Conservation (phyloP, 345 rosid species). For the Eucalyptus sp. region DNA sequence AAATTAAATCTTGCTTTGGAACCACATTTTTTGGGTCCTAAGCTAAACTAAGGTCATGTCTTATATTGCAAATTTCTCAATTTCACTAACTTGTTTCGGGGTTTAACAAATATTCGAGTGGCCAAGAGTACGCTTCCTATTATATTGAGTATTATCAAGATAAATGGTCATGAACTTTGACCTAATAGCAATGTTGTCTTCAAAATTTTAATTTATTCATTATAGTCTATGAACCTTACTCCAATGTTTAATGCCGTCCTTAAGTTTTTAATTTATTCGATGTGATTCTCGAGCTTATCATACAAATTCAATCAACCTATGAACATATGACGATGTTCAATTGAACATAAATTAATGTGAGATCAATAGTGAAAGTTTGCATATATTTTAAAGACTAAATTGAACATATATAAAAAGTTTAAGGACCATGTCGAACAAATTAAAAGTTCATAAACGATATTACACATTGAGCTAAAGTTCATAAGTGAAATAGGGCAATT, state of each 20-base stretch:
- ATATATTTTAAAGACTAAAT: too few relatives aligned
- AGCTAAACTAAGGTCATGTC: not conserved
- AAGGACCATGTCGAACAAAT: not conserved
- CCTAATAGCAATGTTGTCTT: not conserved
- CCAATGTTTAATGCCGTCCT: not conserved
- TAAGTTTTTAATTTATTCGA: too few relatives aligned
- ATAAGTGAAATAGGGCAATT: too few relatives aligned
- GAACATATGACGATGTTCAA: too few relatives aligned
- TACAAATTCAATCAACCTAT: too few relatives aligned
- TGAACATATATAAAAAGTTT: too few relatives aligned
- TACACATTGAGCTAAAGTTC: not conserved
- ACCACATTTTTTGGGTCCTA: not conserved
- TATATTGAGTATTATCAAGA: not conserved
- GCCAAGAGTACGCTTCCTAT: not conserved
- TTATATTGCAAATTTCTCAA: not conserved
- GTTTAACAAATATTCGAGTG: not conserved
- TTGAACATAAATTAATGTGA: too few relatives aligned
- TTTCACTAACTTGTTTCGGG: not conserved
- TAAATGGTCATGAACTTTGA: not conserved
- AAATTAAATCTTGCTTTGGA: not conserved
- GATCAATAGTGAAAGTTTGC: not conserved
- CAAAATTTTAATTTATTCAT: too few relatives aligned
- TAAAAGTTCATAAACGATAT: fast-evolving
- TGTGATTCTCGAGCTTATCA: fast-evolving
- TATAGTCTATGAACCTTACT: not conserved